Evolutionary conservation across 805 yeast species (phyloP).

Genomic region (Candida insectorum): DNA sequence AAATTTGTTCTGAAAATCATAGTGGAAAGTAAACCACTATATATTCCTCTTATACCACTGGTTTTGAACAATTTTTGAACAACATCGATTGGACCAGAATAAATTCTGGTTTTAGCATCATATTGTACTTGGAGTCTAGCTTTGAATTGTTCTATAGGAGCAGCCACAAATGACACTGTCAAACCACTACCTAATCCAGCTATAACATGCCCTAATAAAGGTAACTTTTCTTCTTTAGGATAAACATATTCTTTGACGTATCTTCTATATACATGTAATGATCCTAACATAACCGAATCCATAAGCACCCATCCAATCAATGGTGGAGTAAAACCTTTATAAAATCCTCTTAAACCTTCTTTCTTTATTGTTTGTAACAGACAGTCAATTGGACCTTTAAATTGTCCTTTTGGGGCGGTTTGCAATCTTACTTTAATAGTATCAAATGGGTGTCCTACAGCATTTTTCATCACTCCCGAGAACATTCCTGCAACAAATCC

Average conservation of each 20-base stretch:
- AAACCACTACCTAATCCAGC: conserved; percentile 85
- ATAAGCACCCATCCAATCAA: conserved; percentile 89
- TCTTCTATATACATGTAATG: conserved; percentile 73
- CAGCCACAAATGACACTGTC: conserved; percentile 94
- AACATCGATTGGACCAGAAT: conserved; percentile 81
- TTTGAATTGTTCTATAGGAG: conserved; percentile 87
- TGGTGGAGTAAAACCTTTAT: conserved; percentile 92
- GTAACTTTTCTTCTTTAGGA: conserved; percentile 58
- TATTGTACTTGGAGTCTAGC: conserved; percentile 89
- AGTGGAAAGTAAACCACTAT: conserved; percentile 81
- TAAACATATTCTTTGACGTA: conserved; percentile 63
- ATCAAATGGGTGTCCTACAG: conserved; percentile 92
- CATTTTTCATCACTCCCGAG: conserved; percentile 82
- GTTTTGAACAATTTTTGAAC: conserved; percentile 52
- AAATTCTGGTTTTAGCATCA: conserved; percentile 64
- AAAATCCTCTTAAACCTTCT: conserved; percentile 79
- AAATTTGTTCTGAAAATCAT: conserved; percentile 85
- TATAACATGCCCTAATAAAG: conserved; percentile 67
- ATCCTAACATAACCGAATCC: conserved; percentile 91
- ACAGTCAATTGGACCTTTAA: conserved; percentile 82
- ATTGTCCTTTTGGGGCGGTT: conserved; percentile 55
- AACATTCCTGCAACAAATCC: conserved; percentile 90
- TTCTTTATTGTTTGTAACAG: conserved; percentile 63
- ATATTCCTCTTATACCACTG: conserved; percentile 69
- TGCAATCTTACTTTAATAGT: conserved; percentile 86